These are phyloP conservation scores for Phoenix roebelenii DNA, from an alignment of 176 grass and related monocot species.

Conservation along the genomic window DNA sequence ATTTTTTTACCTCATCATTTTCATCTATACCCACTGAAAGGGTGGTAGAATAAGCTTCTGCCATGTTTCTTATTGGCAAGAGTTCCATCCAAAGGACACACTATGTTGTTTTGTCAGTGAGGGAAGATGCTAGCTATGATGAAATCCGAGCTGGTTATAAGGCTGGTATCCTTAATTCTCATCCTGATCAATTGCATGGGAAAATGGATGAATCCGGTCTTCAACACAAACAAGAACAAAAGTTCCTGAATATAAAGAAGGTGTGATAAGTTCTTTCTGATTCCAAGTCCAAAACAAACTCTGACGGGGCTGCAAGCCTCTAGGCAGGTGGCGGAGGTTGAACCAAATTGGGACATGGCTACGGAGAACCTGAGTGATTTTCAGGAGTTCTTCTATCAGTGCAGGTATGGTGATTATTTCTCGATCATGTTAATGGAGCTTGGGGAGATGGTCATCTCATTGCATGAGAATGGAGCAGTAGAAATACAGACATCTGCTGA, in stretches of 20 bases:
- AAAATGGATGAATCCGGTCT: background rate
- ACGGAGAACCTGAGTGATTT: conserved; percentile 26
- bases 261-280: conserved; percentile 58
- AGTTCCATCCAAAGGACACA: conserved; percentile 36
- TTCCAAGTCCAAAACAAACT: conserved; percentile 32
- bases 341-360: conserved; percentile 58
- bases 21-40: conserved; percentile 1
- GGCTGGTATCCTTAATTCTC: conserved; percentile 47
- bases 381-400: conserved; percentile 43
- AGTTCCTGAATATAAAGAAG: conserved; percentile 45
- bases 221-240: conserved; percentile 13
- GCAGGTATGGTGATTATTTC: conserved; percentile 75
- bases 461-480: conserved; percentile 32
- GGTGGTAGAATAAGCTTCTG: conserved; percentile 6
- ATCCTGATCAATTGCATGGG: conserved; percentile 56
- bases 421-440: conserved; percentile 38
- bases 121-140: conserved; percentile 58
- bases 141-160: conserved; percentile 53
- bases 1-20: background rate
- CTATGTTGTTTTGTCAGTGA: conserved; percentile 56
- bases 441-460: conserved; percentile 41
- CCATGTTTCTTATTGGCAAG: conserved; percentile 34
- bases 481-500: conserved; percentile 17
- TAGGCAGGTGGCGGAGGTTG: conserved; percentile 32
- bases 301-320: conserved; percentile 46